Base-by-base conservation (phyloP, 805 yeast genomes). In the Huiozyma naganishii region DNA sequence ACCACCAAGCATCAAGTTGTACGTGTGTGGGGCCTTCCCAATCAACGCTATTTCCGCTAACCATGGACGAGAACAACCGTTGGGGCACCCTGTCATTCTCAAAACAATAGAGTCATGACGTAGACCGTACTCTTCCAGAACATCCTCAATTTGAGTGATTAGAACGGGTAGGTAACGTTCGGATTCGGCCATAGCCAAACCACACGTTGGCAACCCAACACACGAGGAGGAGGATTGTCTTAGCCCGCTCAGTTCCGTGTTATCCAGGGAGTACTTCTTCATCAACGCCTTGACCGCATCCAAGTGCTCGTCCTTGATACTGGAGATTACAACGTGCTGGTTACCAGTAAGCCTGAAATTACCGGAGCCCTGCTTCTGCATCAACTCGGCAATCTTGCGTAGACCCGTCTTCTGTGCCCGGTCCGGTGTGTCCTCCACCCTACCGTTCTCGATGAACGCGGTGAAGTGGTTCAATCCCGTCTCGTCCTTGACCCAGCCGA, bases 71-170 rank as follows among this genome's bases (percentile, higher is more conserved):
- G 97, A 92, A 72, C 97, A 90, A 53, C 97, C 97, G 64, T 90
- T 90, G 44, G 97, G 97, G 74, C 97, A 90, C 45, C 97, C 97
- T 29, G 97, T 90, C 97, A 90, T 89, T 71, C 97, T 79, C 95
- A 90, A 83, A 27, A 88, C 95, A 52, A 90, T 75, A 6, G 95
- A 80, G 66, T 90, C 97, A 57, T 88, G 95, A 60, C 95, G 83
- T 55, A 90, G 74, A 7, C 97, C 97, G 52, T 80, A 79, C 58
- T 88, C 95, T 66, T 90, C 97, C 46, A 90, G 71, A 17, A 87
- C 79, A n/a, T 70, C 76, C 65, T 90, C 97, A 47, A 90, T 68
- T 67, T 88, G 86, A 49, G 81, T 65, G 52, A 90, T 76, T 55
- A 90, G 73, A 41, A 73, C 80, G 7, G 97, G 97, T 56, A 90